Evolutionary conservation across 371 early-diverging fungal species (phyloP).

Genomic region (Apophysomyces variabilis): DNA sequence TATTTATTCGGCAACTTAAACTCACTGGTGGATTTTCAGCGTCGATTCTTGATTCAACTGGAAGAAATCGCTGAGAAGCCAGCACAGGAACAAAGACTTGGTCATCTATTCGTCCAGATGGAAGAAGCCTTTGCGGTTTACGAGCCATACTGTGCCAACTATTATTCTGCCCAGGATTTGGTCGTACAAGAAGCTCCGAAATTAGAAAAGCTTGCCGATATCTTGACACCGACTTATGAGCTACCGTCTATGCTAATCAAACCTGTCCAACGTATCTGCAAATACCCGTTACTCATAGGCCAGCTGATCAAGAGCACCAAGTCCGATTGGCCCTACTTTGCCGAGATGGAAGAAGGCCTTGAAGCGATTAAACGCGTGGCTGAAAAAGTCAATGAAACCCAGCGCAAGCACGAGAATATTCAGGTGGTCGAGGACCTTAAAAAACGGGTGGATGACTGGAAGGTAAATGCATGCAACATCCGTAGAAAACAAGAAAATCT

Average conservation of each 20-base stretch:
- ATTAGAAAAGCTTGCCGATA: slow-evolving; percentile 60
- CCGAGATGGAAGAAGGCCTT: slow-evolving; percentile 82
- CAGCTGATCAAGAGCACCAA: slow-evolving; percentile 83
- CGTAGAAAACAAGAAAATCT: slow-evolving; percentile 7
- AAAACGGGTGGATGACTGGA: slow-evolving; percentile 64
- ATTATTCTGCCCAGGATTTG: slow-evolving; percentile 72
- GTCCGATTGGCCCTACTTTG: slow-evolving; percentile 67
- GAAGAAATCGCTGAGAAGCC: slow-evolving; percentile 79
- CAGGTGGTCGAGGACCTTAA: slow-evolving; percentile 75
- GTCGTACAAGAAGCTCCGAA: slow-evolving; percentile 52
- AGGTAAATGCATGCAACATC: slow-evolving; percentile 23
- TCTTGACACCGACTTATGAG: slow-evolving; percentile 84
- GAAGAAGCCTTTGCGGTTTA: slow-evolving; percentile 91
- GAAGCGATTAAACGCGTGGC: slow-evolving; percentile 84
- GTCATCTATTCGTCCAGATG: slow-evolving; percentile 74
- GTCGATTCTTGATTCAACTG: slow-evolving; percentile 91
- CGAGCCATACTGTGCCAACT: slow-evolving; percentile 94
- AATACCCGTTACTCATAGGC: slow-evolving; percentile 90
- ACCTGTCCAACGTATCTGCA: slow-evolving; percentile 97
- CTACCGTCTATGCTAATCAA: slow-evolving; percentile 93
- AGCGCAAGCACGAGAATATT: slow-evolving; percentile 87
- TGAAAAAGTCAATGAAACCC: slow-evolving; percentile 90
- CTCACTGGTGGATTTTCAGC: slow-evolving; percentile 93
- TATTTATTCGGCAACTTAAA: slow-evolving; percentile 91
- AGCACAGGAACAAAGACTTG: slow-evolving; percentile 87